Percentiles rank a stretch among this genome's conserved stretches.
Evolutionary conservation across 805 yeast species (phyloP).

Genomic region (Candida caryicola): DNA sequence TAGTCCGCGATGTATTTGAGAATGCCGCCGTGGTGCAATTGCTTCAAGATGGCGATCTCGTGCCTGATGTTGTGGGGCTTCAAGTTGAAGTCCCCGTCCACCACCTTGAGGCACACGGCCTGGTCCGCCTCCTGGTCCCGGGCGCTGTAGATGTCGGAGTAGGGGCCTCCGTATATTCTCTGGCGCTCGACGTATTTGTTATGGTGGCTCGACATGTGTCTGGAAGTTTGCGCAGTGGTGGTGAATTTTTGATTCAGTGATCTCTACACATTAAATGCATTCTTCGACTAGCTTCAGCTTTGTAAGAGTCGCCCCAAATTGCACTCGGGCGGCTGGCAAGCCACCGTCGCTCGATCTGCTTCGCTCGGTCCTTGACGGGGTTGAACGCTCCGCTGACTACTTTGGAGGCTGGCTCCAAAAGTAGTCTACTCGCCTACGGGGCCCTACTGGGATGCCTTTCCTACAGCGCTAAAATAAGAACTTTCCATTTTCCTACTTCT

Average conservation of each 20-base stretch:
- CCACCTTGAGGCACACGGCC: constrained; percentile 29
- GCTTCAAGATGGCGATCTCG: constrained; percentile 29
- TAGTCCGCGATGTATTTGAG: constrained; percentile 21
- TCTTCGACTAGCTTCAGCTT: no score
- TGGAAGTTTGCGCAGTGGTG: no score
- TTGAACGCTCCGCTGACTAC: no score
- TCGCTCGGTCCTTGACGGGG: no score
- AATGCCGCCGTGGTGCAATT: constrained; percentile 15
- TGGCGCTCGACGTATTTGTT: constrained; percentile 17
- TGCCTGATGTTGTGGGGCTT: constrained; percentile 36
- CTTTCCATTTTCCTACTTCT: constrained; percentile 12
- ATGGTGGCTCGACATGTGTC: constrained; percentile 5
- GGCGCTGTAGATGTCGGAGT: constrained; percentile 31
- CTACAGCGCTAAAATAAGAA: neutral
- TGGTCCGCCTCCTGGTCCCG: constrained; percentile 7
- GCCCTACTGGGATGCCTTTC: no score
- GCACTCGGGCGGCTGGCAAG: no score
- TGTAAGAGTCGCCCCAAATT: no score
- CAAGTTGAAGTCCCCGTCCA: constrained; percentile 33
- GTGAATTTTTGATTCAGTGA: no score
- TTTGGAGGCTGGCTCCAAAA: no score
- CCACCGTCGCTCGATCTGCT: no score
- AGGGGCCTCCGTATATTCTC: constrained; percentile 32
- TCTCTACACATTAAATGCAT: no score
- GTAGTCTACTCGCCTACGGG: no score